A percentile compares a stretch with the other conserved stretches of the same genome.
Conservation (phyloP, 2,329 filamentous ascomycete genomes). For the Xylariales sp. region DNA sequence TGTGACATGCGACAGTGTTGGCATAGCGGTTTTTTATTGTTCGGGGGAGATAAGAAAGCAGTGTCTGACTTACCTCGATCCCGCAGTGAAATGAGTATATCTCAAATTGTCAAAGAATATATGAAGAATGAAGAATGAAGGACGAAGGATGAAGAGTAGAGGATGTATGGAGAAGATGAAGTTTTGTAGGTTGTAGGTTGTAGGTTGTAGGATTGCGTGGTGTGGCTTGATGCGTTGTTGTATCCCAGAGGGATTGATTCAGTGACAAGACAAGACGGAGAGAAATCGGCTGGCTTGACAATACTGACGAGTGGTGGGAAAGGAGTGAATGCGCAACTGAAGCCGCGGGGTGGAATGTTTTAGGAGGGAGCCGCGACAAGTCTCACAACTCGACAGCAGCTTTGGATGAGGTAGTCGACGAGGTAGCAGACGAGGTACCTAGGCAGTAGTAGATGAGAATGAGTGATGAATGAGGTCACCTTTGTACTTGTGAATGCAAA, state of each 20-base stretch:
- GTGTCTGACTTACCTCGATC: not conserved
- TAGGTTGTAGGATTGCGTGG: conserved; percentile 3
- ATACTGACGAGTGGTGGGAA: conserved; percentile 11
- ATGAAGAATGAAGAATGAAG: not conserved
- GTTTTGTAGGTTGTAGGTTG: not conserved
- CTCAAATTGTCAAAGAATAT: not conserved
- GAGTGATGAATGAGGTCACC: not conserved
- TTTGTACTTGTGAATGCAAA: too few species aligned
- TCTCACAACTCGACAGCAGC: conserved; percentile 23
- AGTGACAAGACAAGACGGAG: not conserved
- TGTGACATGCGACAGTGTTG: not conserved
- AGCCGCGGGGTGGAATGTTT: conserved; percentile 21
- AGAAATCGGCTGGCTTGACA: not conserved
- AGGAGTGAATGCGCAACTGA: conserved; percentile 33
- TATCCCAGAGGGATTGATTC: not conserved
- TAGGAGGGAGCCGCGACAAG: conserved; percentile 20
- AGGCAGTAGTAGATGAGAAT: too few species aligned
- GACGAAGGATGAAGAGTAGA: not conserved
- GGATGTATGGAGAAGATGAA: not conserved
- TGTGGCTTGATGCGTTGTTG: conserved; percentile 21
- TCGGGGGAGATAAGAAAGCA: not conserved
- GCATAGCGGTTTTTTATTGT: not conserved
- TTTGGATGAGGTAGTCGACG: conserved; percentile 1
- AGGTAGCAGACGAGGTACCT: not conserved
- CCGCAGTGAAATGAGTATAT: conserved; percentile 6